Conservation (phyloP, 371 early-diverging fungal genomes). For the Rhizopus arrhizus region DNA sequence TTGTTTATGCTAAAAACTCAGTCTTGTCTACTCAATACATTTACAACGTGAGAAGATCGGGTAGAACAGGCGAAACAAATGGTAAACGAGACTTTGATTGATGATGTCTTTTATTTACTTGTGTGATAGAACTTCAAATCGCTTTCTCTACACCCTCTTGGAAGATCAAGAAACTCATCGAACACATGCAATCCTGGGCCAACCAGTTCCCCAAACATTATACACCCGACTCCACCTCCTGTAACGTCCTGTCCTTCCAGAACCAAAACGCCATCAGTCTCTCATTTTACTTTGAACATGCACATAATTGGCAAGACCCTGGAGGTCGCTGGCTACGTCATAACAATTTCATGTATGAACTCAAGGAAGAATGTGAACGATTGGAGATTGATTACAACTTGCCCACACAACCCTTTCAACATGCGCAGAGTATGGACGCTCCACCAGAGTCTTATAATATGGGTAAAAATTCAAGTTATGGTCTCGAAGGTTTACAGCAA, state of each 20-base stretch:
- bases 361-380: conserved; percentile 63
- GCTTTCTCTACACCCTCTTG: conserved; percentile 65
- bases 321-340: conserved; percentile 67
- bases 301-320: conserved; percentile 76
- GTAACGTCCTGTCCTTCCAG: conserved; percentile 37
- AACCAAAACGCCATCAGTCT: conserved; percentile 44
- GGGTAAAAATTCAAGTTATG: conserved; percentile 35
- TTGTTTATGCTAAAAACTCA: conserved; percentile 75
- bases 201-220: conserved; percentile 41
- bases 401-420: conserved; percentile 41
- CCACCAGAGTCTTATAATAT: conserved; percentile 37
- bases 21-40: conserved; percentile 68
- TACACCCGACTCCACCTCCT: conserved; percentile 29
- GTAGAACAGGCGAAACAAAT: conserved; percentile 61
- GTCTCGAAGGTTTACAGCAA: conserved; percentile 34
- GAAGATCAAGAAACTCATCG: conserved; percentile 60
- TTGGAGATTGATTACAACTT: conserved; percentile 58
- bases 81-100: conserved; percentile 26
- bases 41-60: conserved; percentile 74
- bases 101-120: not conserved
- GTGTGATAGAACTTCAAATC: conserved; percentile 50
- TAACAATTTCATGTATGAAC: conserved; percentile 67
- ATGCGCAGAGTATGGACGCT: conserved; percentile 21
- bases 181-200: conserved; percentile 61
- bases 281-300: conserved; percentile 61